A percentile compares a stretch with the other conserved stretches of the same genome.
Evolutionary conservation across 1,139 yeast species (phyloP).

Genomic region (Zhuliangozyma blackwelliae): DNA sequence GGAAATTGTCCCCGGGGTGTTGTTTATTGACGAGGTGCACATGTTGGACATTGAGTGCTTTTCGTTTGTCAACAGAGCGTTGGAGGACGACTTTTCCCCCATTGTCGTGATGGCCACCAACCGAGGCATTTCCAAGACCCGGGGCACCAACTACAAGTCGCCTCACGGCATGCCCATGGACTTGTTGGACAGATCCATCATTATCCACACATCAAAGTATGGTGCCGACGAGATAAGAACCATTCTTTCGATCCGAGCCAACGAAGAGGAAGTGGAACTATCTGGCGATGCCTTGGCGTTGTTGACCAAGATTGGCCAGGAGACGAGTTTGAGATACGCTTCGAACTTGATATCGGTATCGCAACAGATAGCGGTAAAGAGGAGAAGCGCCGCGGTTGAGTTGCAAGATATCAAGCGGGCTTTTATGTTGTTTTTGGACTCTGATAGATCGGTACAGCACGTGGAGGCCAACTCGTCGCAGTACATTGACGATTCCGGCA

Average conservation of each 20-base stretch:
- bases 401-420: constrained; percentile 84
- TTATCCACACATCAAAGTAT: constrained; percentile 80
- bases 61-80: constrained; percentile 90
- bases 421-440: constrained; percentile 81
- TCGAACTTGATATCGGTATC: constrained; percentile 87
- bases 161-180: constrained; percentile 98
- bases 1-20: constrained; percentile 96
- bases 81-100: constrained; percentile 96
- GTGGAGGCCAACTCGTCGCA: constrained; percentile 64
- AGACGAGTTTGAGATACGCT: constrained; percentile 90
- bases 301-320: constrained; percentile 87
- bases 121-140: constrained; percentile 85
- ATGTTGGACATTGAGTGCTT: constrained; percentile 98
- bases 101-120: constrained; percentile 98
- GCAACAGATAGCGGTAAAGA: constrained; percentile 76
- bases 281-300: constrained; percentile 80
- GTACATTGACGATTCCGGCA: constrained; percentile 71
- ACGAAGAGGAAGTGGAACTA: constrained; percentile 92
- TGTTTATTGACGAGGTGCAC: constrained; percentile 97
- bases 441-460: constrained; percentile 80
- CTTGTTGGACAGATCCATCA: constrained; percentile 87
- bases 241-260: constrained; percentile 86
- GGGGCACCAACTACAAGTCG: constrained; percentile 91
- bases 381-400: constrained; percentile 69
- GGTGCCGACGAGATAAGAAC: constrained; percentile 78